These are phyloP conservation scores for Rhizopus arrhizus DNA, from an alignment of 371 early-diverging fungal species.

Conservation along the genomic window DNA sequence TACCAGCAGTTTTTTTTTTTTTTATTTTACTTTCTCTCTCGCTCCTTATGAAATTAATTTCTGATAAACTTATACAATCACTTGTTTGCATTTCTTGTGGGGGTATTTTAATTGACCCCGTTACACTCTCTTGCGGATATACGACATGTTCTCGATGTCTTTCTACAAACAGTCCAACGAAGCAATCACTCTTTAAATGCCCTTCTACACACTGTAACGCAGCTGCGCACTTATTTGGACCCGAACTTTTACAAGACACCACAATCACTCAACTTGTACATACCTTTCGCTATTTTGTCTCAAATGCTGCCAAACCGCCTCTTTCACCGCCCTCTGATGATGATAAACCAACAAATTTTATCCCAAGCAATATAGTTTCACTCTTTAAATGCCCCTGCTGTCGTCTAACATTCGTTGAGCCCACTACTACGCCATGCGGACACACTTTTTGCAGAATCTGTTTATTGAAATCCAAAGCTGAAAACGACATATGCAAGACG, in stretches of 20 bases:
- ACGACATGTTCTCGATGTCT: slow-evolving; percentile 29
- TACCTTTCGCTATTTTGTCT: slow-evolving; percentile 5
- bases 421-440: slow-evolving; percentile 31
- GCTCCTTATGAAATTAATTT: slow-evolving; percentile 9
- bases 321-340: slow-evolving; percentile 6
- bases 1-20: slow-evolving; percentile 2
- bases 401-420: slow-evolving; percentile 9
- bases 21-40: not conserved
- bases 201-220: slow-evolving; percentile 28
- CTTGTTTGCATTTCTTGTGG: slow-evolving; percentile 29
- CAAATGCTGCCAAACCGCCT: too few relatives aligned
- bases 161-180: slow-evolving; percentile 16
- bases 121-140: slow-evolving; percentile 32
- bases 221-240: slow-evolving; percentile 30
- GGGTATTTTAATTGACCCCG: slow-evolving; percentile 25
- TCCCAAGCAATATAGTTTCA: not conserved
- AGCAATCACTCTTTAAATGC: slow-evolving; percentile 26
- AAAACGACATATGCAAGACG: slow-evolving; percentile 9
- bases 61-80: slow-evolving; percentile 21
- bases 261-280: slow-evolving; percentile 16
- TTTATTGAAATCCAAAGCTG: slow-evolving; percentile 23
- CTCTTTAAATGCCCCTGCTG: slow-evolving; percentile 10
- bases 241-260: slow-evolving; percentile 19
- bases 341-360: not conserved
- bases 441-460: slow-evolving; percentile 34